Base-by-base conservation (phyloP, 495 filamentous ascomycete genomes). In the Penicillium lividum region DNA sequence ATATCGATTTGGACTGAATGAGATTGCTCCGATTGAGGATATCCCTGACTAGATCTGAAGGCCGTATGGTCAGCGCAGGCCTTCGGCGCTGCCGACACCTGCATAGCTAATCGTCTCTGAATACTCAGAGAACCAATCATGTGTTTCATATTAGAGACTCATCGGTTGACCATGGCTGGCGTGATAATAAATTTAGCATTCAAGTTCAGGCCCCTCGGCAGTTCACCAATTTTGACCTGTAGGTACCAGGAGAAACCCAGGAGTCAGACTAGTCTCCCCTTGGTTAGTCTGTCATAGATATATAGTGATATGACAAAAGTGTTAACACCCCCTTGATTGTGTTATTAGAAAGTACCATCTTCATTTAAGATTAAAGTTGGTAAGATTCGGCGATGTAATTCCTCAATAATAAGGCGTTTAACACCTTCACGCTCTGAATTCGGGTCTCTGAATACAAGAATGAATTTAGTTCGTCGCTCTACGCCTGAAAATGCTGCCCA, bases 401-500 rank as follows among this genome's bases (percentile, higher is more conserved):
- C 22, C 43, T 45, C 18, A 10, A 45, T 45, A 45, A 45, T 10
- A 25, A 45, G 25, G n/a, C 43, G 43, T 2, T 27, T 45, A 0
- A 45, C 18, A 22, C 43, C 43, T 45, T 10, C 43, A 22, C 50
- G 30, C 34, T 53, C 33, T 7, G 50, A 42, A 18, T 7, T 16
- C 18, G 50, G 50, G 22, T 53, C 50, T 5, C 50, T 11, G 18
- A 53, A 53, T 15, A 42, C 4, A 4, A 31, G 50, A 13, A 42
- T 53, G 0, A 53, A 40, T 53, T 31, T 31, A 42, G 50, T 53
- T 6, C 33, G 33, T 27, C 50, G 30, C 3, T n/a, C 50, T 40
- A 31, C 30, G 5, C 50, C 31, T 53, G 34, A 53, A 53, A 53
- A 53, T 27, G 50, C 30, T 25, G 50, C 50, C 50, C 13, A 53